These are phyloP conservation scores for Sugiyamaella japonica DNA, from an alignment of 1,139 yeast species.

Conservation along the genomic window DNA sequence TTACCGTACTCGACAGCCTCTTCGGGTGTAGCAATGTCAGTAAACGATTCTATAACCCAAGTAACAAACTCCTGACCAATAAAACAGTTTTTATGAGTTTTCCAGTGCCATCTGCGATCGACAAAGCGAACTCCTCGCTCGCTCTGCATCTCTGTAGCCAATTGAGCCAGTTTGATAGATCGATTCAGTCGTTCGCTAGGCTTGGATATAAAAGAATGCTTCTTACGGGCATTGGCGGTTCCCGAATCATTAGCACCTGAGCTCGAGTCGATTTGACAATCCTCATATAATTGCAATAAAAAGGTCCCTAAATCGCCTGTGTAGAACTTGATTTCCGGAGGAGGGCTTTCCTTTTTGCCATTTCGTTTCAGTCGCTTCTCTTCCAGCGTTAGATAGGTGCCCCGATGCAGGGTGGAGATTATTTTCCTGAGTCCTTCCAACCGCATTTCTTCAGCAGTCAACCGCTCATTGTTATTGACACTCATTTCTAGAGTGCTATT, in stretches of 20 bases:
- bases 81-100: slow-evolving; percentile 73
- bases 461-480: slow-evolving; percentile 53
- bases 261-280: slow-evolving; percentile 18
- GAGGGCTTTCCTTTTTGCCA: slow-evolving; percentile 50
- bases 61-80: slow-evolving; percentile 81
- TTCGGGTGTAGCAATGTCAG: slow-evolving; percentile 76
- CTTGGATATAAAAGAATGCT: slow-evolving; percentile 42
- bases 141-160: slow-evolving; percentile 70
- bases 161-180: slow-evolving; percentile 46
- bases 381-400: slow-evolving; percentile 50
- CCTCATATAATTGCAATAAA: slow-evolving; percentile 49
- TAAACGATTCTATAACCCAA: slow-evolving; percentile 78
- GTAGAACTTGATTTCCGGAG: slow-evolving; percentile 79
- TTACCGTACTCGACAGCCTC: slow-evolving; percentile 84
- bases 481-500: slow-evolving; percentile 7
- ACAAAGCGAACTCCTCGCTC: slow-evolving; percentile 57
- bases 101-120: slow-evolving; percentile 92
- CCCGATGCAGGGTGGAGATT: slow-evolving; percentile 64
- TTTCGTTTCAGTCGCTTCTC: slow-evolving; percentile 42
- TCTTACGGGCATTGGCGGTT: slow-evolving; percentile 26
- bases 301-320: slow-evolving; percentile 81
- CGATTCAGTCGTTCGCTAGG: slow-evolving; percentile 44
- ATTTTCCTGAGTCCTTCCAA: slow-evolving; percentile 82
- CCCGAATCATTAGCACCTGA: slow-evolving; percentile 15
- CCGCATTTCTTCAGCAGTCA: slow-evolving; percentile 78